Base-by-base conservation (phyloP, 2,329 filamentous ascomycete genomes). In the Neofusicoccum umdonicola region DNA sequence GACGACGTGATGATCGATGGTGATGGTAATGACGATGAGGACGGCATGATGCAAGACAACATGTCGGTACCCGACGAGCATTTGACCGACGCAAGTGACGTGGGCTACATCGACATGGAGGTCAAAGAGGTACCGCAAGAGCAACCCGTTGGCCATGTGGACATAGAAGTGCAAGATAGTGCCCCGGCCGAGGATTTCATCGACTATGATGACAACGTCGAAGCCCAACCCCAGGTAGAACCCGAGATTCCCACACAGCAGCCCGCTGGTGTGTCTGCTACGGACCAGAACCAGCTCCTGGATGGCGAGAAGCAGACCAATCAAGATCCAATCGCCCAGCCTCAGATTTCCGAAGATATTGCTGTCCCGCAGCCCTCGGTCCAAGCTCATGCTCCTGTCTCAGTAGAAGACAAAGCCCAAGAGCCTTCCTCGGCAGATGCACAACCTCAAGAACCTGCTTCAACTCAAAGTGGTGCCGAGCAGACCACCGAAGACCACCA, bases 1-100 rank as follows among this genome's bases (percentile, higher is more conserved):
- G 76, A 78, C 64, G 76, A 78, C 52, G 72, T 74, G 62, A 78
- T 78, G 76, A 69, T 70, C 39, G 77, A 78, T 62, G 56, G 65
- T 27, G 75, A 76, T 19, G 71, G 72, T 35, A 60, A 45, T 19
- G 57, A 65, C 13, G 67, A 64, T 12, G 62, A 64, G 42, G 62
- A 64, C 31, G 62, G 64, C 13, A 62, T 66, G 42, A 66, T 65
- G 61, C 62, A 67, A 44, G 66, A 67, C 39, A 54, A 58, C 11
- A 51, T 61, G 19, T 63, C 52, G 19, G 19, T 64, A 12, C 61
- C 58, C 34, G 67, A 69, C 54, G 67, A 67, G 45, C 64, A 69
- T 37, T 54, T 68, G 37, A 65, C 66, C 22, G 68, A 69, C 45
- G 67, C 56, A 27, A 66, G 65, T 57, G 48, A 65, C 34, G 15